Conservation (phyloP, 129 eudicot genomes). For the Flaveria ramosissima region DNA sequence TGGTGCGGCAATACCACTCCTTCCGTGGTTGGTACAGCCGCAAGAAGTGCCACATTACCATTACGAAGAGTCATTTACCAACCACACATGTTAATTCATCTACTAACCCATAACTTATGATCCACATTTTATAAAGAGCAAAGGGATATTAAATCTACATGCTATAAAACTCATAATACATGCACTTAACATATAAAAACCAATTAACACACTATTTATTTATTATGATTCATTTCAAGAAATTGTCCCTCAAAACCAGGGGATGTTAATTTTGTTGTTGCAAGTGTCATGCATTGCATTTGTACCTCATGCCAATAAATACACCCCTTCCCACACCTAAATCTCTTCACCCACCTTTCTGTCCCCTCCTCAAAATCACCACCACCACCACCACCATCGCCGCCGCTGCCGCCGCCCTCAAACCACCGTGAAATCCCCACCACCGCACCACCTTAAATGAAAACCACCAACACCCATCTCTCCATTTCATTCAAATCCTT, state of each 20-base stretch:
- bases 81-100: not conserved
- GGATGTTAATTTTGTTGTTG: not conserved
- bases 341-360: conserved; percentile 38
- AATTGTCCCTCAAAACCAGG: not conserved
- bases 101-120: not conserved
- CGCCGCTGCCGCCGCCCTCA: conserved; percentile 1
- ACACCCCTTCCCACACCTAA: conserved; percentile 29
- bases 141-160: not conserved
- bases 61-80: not conserved
- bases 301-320: conserved; percentile 32
- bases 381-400: conserved; percentile 5
- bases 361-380: conserved; percentile 27
- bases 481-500: too few relatives aligned
- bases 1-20: too few relatives aligned
- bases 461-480: not conserved
- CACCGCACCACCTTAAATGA: conserved; percentile 6
- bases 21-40: too few relatives aligned
- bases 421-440: not conserved
- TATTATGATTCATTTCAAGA: conserved; percentile 5
- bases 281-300: conserved; percentile 27
- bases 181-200: not conserved
- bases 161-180: not conserved
- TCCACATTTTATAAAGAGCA: not conserved
- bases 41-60: too few relatives aligned
- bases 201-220: not conserved